Evolutionary conservation across 2,329 filamentous ascomycete species (phyloP).

Genomic region (Calycina marina): DNA sequence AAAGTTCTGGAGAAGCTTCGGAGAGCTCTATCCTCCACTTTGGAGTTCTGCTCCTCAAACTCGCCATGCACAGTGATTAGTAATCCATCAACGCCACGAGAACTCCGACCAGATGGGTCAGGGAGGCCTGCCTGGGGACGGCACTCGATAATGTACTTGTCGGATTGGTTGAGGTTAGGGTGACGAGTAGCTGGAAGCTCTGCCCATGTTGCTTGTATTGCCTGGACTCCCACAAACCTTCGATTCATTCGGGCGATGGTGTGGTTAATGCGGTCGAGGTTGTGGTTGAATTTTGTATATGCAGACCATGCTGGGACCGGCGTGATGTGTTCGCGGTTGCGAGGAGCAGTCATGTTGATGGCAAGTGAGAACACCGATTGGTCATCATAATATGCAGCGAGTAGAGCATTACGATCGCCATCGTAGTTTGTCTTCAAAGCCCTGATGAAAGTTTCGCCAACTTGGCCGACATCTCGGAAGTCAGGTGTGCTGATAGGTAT

Average conservation of each 20-base stretch:
- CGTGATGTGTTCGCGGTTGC: constrained; percentile 28
- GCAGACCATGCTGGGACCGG: constrained; percentile 47
- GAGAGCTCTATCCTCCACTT: constrained; percentile 40
- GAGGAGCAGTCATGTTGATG: constrained; percentile 48
- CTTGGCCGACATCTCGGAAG: constrained; percentile 59
- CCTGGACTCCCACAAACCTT: constrained; percentile 45
- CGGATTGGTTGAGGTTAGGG: constrained; percentile 51
- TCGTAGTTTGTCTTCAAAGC: constrained; percentile 66
- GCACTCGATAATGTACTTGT: constrained; percentile 74
- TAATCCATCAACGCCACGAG: constrained; percentile 59
- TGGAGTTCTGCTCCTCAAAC: constrained; percentile 57
- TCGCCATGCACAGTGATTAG: constrained; percentile 70
- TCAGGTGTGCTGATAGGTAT: constrained; percentile 49
- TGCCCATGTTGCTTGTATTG: constrained; percentile 56
- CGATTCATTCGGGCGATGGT: constrained; percentile 47
- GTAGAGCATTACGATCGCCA: constrained; percentile 47
- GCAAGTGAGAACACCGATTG: constrained; percentile 62
- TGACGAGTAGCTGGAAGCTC: constrained; percentile 60
- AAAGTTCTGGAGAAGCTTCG: constrained; percentile 76
- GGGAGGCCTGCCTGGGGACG: constrained; percentile 56
- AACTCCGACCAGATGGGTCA: constrained; percentile 50
- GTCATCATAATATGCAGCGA: constrained; percentile 58
- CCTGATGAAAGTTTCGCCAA: constrained; percentile 62
- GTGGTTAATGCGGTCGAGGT: constrained; percentile 55
- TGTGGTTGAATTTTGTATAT: constrained; percentile 67